phyloP scores from a whole-genome alignment of 108 stramenopile genomes.

The Craspedostauros australis region DNA sequence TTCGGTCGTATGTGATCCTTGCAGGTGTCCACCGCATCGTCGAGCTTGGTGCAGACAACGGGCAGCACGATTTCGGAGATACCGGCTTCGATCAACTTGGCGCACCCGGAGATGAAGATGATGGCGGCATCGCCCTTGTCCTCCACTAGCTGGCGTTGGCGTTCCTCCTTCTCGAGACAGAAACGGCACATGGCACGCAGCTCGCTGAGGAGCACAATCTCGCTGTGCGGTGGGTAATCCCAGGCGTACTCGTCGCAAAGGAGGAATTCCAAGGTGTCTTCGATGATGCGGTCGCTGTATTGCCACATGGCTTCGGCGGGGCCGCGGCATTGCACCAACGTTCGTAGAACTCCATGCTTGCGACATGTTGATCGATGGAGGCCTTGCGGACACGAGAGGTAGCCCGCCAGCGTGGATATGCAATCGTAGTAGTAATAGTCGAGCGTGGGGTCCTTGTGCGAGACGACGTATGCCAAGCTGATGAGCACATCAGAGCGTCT shows the following conservation, averaged over 20 bases:
- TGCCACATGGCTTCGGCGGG: conserved; percentile 4
- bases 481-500: background rate
- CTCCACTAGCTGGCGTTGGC: conserved; percentile 7
- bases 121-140: conserved; percentile 20
- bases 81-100: conserved; percentile 25
- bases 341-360: conserved; percentile 9
- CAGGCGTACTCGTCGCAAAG: background rate
- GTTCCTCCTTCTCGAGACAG: conserved; percentile 5
- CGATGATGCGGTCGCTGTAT: background rate
- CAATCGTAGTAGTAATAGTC: conserved; percentile 8
- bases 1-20: conserved; percentile 13
- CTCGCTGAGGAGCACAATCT: conserved; percentile 15
- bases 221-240: background rate
- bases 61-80: conserved; percentile 10
- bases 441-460: background rate
- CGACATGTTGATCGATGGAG: background rate
- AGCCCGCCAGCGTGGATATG: conserved; percentile 3
- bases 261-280: conserved; percentile 4
- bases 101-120: conserved; percentile 18
- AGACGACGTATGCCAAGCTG: conserved; percentile 12
- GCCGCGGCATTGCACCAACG: conserved; percentile 6
- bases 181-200: conserved; percentile 20
- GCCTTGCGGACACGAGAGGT: conserved; percentile 4
- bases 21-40: conserved; percentile 9
- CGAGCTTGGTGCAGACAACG: conserved; percentile 8